phyloP scores from a whole-genome alignment of 1,284 basidiomycete species.

The Microbotryum scabiosae region DNA sequence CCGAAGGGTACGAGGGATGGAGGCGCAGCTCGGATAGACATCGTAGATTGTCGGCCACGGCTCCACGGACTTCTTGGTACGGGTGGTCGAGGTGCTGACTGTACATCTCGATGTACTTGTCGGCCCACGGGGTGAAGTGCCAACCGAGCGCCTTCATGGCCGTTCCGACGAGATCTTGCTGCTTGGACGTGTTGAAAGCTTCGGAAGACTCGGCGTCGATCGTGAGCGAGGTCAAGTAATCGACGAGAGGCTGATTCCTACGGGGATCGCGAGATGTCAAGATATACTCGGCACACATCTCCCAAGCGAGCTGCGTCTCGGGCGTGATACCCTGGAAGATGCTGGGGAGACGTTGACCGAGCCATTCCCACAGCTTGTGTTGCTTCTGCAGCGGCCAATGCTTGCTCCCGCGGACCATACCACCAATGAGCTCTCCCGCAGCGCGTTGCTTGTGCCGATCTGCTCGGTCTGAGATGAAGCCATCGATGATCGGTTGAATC shows the following conservation, averaged over 20 bases:
- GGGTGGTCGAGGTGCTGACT: constrained; percentile 36
- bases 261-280: constrained; percentile 75
- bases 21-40: constrained; percentile 40
- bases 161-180: constrained; percentile 28
- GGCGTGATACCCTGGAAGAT: constrained; percentile 55
- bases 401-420: constrained; percentile 63
- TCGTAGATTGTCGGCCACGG: constrained; percentile 41
- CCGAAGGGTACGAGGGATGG: constrained; percentile 65
- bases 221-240: constrained; percentile 53
- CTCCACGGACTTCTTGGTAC: constrained; percentile 39
- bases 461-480: constrained; percentile 52
- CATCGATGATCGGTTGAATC: constrained; percentile 53
- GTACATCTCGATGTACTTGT: constrained; percentile 54
- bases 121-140: constrained; percentile 62
- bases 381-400: constrained; percentile 69
- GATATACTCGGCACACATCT: constrained; percentile 46
- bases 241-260: constrained; percentile 63
- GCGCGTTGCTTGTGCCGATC: constrained; percentile 90
- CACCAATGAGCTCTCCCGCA: constrained; percentile 75
- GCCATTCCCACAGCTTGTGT: constrained; percentile 70
- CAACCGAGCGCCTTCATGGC: constrained; percentile 49
- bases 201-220: constrained; percentile 33
- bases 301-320: constrained; percentile 43
- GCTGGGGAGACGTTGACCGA: constrained; percentile 56
- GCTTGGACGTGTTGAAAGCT: constrained; percentile 36